These are phyloP conservation scores for Infundibulicybe gibba DNA, from an alignment of 768 basidiomycete species.

Conservation along the genomic window DNA sequence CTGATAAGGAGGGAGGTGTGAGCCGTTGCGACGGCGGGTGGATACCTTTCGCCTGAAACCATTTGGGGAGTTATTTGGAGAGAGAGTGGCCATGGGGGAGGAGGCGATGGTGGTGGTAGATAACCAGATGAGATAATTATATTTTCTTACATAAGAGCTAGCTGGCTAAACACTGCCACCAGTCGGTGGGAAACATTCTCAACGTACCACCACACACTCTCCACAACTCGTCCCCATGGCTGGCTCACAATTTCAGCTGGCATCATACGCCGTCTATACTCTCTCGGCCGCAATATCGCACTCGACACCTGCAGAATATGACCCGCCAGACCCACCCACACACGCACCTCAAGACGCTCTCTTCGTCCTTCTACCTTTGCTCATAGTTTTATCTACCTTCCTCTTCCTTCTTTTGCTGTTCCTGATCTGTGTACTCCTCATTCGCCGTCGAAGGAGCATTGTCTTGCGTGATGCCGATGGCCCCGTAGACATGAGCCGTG, in stretches of 20 bases:
- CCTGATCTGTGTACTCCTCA: slow-evolving; percentile 82
- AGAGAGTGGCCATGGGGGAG: slow-evolving; percentile 30
- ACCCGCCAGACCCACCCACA: slow-evolving; percentile 20
- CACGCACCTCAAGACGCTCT: slow-evolving; percentile 57
- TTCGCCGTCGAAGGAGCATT: slow-evolving; percentile 76
- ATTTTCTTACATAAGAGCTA: slow-evolving; percentile 5
- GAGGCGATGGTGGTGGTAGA: neutral
- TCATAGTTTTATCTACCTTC: slow-evolving; percentile 91
- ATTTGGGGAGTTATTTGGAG: slow-evolving; percentile 47
- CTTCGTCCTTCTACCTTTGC: slow-evolving; percentile 86
- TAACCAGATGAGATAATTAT: slow-evolving; percentile 5
- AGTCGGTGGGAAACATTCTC: no score
- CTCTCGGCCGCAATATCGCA: neutral
- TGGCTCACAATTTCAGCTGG: neutral
- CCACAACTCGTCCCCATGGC: no score
- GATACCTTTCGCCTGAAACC: slow-evolving; percentile 51
- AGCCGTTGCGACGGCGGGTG: slow-evolving; percentile 51
- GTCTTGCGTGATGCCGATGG: slow-evolving; percentile 83
- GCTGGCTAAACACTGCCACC: slow-evolving; percentile 5
- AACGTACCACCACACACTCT: no score
- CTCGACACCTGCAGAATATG: slow-evolving; percentile 5
- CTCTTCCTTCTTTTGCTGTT: slow-evolving; percentile 91
- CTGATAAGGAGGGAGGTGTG: slow-evolving; percentile 54
- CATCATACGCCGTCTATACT: neutral
- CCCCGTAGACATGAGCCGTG: slow-evolving; percentile 88